Percentiles rank a stretch among this genome's conserved stretches.
Evolutionary conservation across 2,329 filamentous ascomycete species (phyloP).

Genomic region (Hypomyces perniciosus): DNA sequence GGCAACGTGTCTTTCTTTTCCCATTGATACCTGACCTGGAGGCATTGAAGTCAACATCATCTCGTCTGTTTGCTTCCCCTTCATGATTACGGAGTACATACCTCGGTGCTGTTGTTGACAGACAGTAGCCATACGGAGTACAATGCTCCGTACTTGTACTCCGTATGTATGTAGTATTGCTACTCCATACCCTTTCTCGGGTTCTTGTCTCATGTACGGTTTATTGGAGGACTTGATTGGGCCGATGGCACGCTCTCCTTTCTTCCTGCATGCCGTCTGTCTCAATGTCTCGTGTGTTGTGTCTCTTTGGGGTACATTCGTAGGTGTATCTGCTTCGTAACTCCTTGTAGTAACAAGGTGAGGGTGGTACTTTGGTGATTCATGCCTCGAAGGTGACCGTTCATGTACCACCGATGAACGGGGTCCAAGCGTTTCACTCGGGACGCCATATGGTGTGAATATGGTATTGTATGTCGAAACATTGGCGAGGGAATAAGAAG

Average conservation of each 20-base stretch:
- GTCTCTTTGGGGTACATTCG: background rate
- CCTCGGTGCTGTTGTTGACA: too few relatives aligned
- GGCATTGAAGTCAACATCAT: too few relatives aligned
- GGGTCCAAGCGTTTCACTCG: background rate
- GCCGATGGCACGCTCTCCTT: constrained; percentile 4
- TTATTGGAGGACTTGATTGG: constrained; percentile 1
- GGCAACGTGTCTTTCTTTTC: too few relatives aligned
- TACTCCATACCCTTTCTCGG: background rate
- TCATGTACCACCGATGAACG: background rate
- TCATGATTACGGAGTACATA: too few relatives aligned
- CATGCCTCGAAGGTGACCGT: background rate
- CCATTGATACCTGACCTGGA: too few relatives aligned
- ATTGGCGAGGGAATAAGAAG: background rate
- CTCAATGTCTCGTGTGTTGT: background rate
- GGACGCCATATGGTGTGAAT: too few relatives aligned
- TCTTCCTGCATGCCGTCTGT: constrained; percentile 5
- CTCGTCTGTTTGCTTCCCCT: too few relatives aligned
- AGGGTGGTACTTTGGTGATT: background rate
- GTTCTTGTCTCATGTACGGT: constrained; percentile 5
- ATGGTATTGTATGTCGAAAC: background rate
- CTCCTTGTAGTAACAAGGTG: background rate
- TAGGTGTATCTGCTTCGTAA: background rate
- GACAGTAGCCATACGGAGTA: too few relatives aligned
- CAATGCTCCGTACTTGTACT: too few relatives aligned
- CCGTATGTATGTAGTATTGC: background rate